Percentiles rank a stretch among this genome's conserved stretches.
phyloP scores from a whole-genome alignment of 345 rosid genomes.

The Salix koriyanagi region DNA sequence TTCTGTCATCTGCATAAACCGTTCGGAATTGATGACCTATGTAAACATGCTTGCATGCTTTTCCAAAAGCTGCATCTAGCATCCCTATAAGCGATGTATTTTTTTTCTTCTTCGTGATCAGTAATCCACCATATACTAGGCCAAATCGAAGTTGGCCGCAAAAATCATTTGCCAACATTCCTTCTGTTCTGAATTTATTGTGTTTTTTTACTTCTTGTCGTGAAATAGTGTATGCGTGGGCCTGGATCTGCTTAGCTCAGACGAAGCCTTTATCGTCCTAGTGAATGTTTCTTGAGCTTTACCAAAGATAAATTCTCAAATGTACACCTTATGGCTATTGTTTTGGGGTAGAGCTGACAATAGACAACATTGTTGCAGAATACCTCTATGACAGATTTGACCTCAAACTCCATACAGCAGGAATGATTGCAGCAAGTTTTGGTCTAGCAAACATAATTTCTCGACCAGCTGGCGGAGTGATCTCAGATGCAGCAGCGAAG shows the following conservation, averaged over 20 bases:
- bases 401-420: slow-evolving; percentile 72
- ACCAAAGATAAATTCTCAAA: slow-evolving; percentile 47
- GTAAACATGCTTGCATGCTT: neutral
- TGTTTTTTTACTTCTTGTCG: neutral
- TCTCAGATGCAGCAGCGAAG: slow-evolving; percentile 55
- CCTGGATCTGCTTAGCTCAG: neutral
- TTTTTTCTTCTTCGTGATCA: neutral
- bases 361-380: slow-evolving; percentile 81
- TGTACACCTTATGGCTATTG: slow-evolving; percentile 68
- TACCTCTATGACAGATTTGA: slow-evolving; percentile 81
- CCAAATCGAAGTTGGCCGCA: neutral
- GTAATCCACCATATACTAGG: neutral
- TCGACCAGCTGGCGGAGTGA: slow-evolving; percentile 65
- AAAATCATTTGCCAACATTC: neutral
- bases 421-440: slow-evolving; percentile 76
- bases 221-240: neutral
- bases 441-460: slow-evolving; percentile 73
- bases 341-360: slow-evolving; percentile 79
- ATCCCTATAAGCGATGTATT: neutral
- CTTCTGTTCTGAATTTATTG: too few species aligned
- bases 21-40: neutral
- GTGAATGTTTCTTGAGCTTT: neutral
- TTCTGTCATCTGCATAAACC: neutral
- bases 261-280: neutral
- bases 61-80: neutral